phyloP scores from a whole-genome alignment of 768 basidiomycete genomes.

The Leccinum sublutescens region DNA sequence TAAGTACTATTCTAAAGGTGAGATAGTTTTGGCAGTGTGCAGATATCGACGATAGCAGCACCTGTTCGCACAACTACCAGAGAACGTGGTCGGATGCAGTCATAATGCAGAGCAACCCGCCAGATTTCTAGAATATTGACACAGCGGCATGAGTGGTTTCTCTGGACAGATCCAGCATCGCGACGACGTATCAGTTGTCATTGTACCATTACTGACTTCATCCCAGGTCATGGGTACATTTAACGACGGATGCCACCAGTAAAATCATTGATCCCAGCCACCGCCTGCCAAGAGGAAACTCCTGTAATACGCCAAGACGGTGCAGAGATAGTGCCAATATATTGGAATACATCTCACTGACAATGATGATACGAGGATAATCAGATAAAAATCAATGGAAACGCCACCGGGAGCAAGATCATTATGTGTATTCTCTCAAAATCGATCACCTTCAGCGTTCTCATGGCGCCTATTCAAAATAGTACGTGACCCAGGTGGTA shows the following conservation, averaged over 20 bases:
- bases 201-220: neutral
- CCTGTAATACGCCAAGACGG: neutral
- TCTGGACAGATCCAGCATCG: neutral
- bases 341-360: neutral
- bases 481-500: neutral
- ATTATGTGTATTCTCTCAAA: neutral
- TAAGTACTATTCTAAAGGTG: too few relatives aligned
- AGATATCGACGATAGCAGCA: too few relatives aligned
- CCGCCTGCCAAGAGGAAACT: neutral
- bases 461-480: conserved; percentile 5
- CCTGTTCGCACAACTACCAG: too few relatives aligned
- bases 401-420: neutral
- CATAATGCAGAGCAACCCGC: neutral
- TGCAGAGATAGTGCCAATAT: neutral
- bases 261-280: conserved; percentile 1
- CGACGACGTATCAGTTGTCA: neutral
- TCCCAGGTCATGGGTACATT: conserved; percentile 2
- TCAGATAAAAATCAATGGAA: too few relatives aligned
- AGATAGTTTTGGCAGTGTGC: too few relatives aligned
- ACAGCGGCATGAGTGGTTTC: conserved; percentile 5
- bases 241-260: neutral
- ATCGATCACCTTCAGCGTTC: neutral
- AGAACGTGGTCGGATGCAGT: neutral
- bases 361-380: neutral
- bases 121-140: neutral